A percentile compares a stretch with the other conserved stretches of the same genome.
These are phyloP conservation scores for Candida patagonica DNA, from an alignment of 805 yeast species.

Conservation along the genomic window DNA sequence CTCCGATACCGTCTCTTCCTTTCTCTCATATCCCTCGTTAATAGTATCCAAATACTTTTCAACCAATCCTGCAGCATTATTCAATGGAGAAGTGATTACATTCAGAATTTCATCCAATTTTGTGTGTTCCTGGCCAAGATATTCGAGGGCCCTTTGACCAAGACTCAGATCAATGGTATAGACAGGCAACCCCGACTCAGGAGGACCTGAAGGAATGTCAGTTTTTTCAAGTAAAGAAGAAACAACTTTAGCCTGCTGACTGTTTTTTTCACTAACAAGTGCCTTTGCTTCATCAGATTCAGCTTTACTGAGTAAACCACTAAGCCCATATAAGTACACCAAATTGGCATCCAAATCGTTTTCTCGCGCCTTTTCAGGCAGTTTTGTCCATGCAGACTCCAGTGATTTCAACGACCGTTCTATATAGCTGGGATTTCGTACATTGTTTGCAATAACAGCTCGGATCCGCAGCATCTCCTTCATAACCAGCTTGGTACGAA, in stretches of 20 bases:
- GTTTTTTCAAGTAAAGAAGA: background rate
- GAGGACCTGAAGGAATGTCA: background rate
- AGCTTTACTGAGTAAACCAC: background rate
- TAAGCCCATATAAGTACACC: background rate
- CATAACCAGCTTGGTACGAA: slow-evolving; percentile 1
- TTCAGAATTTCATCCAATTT: background rate
- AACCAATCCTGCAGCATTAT: background rate
- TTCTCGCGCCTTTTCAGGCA: slow-evolving; percentile 1
- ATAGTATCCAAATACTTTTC: background rate
- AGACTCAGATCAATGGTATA: slow-evolving; percentile 1
- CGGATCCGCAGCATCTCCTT: slow-evolving; percentile 5
- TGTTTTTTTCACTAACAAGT: background rate
- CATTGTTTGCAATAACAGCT: background rate
- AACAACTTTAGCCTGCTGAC: background rate
- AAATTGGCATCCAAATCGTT: slow-evolving; percentile 1
- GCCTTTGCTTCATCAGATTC: background rate
- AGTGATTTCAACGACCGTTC: background rate
- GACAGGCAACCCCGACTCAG: background rate
- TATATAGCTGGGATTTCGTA: background rate
- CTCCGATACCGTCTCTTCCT: too few species aligned
- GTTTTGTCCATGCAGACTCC: slow-evolving; percentile 1
- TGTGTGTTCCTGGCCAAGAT: background rate
- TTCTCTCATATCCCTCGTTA: background rate
- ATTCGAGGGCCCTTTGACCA: slow-evolving; percentile 1
- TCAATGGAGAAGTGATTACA: background rate